A percentile compares a stretch with the other conserved stretches of the same genome.
phyloP scores from a whole-genome alignment of 192 early-diverging fungal genomes.

The Paraglomus occultum region DNA sequence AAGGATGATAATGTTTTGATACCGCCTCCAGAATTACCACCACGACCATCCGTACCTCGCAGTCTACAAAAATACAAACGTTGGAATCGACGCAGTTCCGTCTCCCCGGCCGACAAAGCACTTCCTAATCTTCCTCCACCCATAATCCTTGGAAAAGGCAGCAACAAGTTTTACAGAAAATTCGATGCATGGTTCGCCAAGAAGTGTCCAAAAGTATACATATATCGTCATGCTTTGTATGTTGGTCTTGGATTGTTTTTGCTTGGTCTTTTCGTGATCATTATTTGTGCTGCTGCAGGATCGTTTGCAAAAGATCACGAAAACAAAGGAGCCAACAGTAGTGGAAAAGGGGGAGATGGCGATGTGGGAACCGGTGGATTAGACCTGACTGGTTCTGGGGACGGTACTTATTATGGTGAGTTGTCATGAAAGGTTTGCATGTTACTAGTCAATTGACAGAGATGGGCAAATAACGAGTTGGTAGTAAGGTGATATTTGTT shows the following conservation, averaged over 20 bases:
- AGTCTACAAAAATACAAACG: no score
- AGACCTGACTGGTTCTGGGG: slow-evolving; percentile 10
- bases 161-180: background rate
- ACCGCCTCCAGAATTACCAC: no score
- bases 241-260: slow-evolving; percentile 19
- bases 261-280: slow-evolving; percentile 5
- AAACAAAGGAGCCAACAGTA: no score
- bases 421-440: background rate
- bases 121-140: slow-evolving; percentile 5
- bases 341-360: background rate
- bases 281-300: slow-evolving; percentile 18
- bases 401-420: slow-evolving; percentile 29
- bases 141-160: no score
- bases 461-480: no score
- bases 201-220: background rate
- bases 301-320: no score
- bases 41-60: no score
- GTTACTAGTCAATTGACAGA: no score
- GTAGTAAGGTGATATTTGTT: background rate
- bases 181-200: slow-evolving; percentile 10
- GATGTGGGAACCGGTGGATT: background rate
- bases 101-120: slow-evolving; percentile 10
- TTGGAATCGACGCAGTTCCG: no score
- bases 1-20: no score
- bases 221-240: slow-evolving; percentile 1